These are phyloP conservation scores for Boletus subparvulus DNA, from an alignment of 768 basidiomycete genomes.

Conservation along the genomic window DNA sequence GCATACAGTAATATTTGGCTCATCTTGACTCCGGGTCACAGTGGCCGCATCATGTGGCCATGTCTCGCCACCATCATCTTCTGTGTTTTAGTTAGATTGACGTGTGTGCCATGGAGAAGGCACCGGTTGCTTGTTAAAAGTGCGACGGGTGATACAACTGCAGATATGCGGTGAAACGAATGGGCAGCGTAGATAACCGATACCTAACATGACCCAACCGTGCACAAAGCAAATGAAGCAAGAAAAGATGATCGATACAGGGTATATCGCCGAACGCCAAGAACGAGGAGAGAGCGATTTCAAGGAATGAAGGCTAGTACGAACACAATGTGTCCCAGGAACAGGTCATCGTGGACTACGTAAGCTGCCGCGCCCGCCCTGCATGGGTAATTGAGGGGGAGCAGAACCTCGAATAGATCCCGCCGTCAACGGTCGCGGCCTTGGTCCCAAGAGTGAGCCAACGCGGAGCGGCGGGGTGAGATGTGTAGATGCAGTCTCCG, in stretches of 20 bases:
- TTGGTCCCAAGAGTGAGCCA: conserved; percentile 30
- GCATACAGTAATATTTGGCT: background rate
- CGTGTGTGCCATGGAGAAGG: background rate
- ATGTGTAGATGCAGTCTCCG: conserved; percentile 6
- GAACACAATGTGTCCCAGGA: conserved; percentile 22
- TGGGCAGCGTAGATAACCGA: conserved; percentile 1
- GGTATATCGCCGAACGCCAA: conserved; percentile 20
- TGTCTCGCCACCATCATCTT: conserved; percentile 15
- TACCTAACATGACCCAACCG: conserved; percentile 1
- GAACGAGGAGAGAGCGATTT: background rate
- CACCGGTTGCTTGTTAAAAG: background rate
- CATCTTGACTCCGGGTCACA: background rate
- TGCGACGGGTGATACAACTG: conserved; percentile 20
- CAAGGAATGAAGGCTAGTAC: conserved; percentile 7
- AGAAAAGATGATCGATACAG: background rate
- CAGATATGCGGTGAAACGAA: conserved; percentile 6
- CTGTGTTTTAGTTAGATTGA: background rate
- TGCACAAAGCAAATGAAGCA: background rate
- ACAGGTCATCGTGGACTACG: conserved; percentile 16
- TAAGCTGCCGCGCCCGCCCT: conserved; percentile 27
- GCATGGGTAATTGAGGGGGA: conserved; percentile 31
- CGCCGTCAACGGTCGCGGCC: conserved; percentile 24
- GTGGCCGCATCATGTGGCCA: background rate
- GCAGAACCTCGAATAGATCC: conserved; percentile 22
- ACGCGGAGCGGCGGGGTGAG: conserved; percentile 10